Percentiles rank a stretch among this genome's conserved stretches.
phyloP scores from a whole-genome alignment of 331 rosid species.

The Arachis monticola region DNA sequence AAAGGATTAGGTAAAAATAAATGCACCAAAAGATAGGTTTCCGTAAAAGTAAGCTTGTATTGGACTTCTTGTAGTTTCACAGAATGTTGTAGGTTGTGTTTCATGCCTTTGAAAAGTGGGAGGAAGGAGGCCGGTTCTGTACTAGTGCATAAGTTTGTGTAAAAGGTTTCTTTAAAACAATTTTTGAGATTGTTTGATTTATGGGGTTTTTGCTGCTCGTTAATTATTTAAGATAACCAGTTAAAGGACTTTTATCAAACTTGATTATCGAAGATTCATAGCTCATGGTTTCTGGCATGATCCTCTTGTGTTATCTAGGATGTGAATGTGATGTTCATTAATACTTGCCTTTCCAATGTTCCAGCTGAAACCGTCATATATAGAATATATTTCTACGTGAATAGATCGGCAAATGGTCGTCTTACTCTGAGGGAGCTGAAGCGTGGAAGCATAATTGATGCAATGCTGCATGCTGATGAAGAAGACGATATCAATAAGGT shows the following conservation, averaged over 20 bases:
- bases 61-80: neutral
- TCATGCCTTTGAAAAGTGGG: neutral
- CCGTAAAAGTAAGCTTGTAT: neutral
- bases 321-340: slow-evolving; percentile 31
- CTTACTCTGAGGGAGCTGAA: slow-evolving; percentile 95
- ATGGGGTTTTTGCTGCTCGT: slow-evolving; percentile 2
- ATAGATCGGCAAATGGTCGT: slow-evolving; percentile 88
- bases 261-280: slow-evolving; percentile 19
- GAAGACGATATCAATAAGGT: slow-evolving; percentile 99
- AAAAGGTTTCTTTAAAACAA: neutral
- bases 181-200: slow-evolving; percentile 5
- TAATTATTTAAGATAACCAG: slow-evolving; percentile 21
- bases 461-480: slow-evolving; percentile 99
- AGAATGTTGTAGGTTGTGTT: neutral
- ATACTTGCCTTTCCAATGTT: slow-evolving; percentile 49
- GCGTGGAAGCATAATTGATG: slow-evolving; percentile 95
- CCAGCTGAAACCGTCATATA: slow-evolving; percentile 99
- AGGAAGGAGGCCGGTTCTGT: neutral
- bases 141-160: neutral
- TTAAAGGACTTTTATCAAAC: slow-evolving; percentile 13
- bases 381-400: slow-evolving; percentile 95
- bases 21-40: slow-evolving; percentile 5
- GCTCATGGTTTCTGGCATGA: slow-evolving; percentile 21
- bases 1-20: slow-evolving; percentile 1
- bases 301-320: slow-evolving; percentile 16